Evolutionary conservation across 768 basidiomycete species (phyloP).

Genomic region (Sarcodon sp.): DNA sequence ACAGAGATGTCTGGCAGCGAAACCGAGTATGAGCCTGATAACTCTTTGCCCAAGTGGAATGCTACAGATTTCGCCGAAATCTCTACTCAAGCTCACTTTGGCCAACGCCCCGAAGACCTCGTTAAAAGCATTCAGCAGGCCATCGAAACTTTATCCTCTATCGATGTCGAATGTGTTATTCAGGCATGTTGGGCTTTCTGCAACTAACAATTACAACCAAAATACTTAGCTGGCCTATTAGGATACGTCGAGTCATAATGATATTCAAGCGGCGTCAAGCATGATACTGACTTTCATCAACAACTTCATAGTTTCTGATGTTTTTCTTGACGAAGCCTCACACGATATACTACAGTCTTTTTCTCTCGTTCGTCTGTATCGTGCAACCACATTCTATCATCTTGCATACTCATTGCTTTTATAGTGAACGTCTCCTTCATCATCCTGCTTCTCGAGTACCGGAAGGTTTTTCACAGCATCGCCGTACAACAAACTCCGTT

Average conservation of each 20-base stretch:
- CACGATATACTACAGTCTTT: constrained; percentile 4
- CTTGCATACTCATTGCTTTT: constrained; percentile 5
- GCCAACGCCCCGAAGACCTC: not conserved
- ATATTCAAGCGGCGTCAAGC: constrained; percentile 20
- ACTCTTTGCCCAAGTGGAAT: constrained; percentile 3
- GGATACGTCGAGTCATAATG: constrained; percentile 20
- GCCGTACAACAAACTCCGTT: constrained; percentile 20
- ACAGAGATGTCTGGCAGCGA: constrained; percentile 27
- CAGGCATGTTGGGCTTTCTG: not conserved
- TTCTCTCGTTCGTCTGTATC: constrained; percentile 8
- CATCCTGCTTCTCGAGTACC: constrained; percentile 34
- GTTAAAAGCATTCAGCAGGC: constrained; percentile 1
- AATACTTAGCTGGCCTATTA: constrained; percentile 5
- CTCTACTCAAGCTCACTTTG: not conserved
- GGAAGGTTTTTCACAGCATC: constrained; percentile 33
- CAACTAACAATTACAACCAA: not conserved
- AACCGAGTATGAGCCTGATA: constrained; percentile 40
- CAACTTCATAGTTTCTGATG: constrained; percentile 7
- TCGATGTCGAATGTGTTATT: constrained; percentile 7
- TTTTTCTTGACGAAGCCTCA: constrained; percentile 1
- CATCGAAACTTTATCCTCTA: constrained; percentile 1
- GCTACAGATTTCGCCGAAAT: constrained; percentile 5
- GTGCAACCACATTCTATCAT: constrained; percentile 2
- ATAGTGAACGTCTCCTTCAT: constrained; percentile 21
- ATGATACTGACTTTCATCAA: constrained; percentile 20